Evolutionary conservation across 805 yeast genomes (phyloP).

Genomic region (Yarrowia sp.): DNA sequence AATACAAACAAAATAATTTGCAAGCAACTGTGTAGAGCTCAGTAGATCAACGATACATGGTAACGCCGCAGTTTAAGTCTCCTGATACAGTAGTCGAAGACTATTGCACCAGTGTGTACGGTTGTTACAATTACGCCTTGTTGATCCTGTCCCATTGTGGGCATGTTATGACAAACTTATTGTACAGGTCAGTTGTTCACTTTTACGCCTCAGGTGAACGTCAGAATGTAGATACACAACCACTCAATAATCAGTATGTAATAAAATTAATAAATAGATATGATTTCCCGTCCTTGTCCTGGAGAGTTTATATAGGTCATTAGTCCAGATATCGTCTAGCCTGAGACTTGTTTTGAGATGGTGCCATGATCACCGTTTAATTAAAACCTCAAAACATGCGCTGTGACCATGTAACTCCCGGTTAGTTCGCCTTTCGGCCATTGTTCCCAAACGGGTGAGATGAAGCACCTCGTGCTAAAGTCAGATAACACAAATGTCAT

Average conservation of each 20-base stretch:
- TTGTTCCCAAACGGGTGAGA: neutral
- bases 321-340: neutral
- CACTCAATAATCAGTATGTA: neutral
- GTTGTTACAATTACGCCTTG: no score
- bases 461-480: neutral
- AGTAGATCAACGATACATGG: no score
- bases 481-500: neutral
- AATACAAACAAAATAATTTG: neutral
- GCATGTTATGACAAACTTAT: no score
- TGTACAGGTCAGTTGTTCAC: neutral
- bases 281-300: no score
- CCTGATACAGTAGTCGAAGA: neutral
- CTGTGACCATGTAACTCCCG: neutral
- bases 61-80: no score
- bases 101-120: no score
- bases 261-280: neutral
- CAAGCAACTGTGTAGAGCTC: no score
- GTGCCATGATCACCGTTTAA: constrained; percentile 1
- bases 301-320: neutral
- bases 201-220: neutral
- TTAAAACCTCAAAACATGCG: neutral
- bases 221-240: neutral
- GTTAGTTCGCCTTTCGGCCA: neutral
- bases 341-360: neutral
- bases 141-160: neutral